These are phyloP conservation scores for Polytolypa hystricis DNA, from an alignment of 2,329 filamentous ascomycete species.

Conservation along the genomic window DNA sequence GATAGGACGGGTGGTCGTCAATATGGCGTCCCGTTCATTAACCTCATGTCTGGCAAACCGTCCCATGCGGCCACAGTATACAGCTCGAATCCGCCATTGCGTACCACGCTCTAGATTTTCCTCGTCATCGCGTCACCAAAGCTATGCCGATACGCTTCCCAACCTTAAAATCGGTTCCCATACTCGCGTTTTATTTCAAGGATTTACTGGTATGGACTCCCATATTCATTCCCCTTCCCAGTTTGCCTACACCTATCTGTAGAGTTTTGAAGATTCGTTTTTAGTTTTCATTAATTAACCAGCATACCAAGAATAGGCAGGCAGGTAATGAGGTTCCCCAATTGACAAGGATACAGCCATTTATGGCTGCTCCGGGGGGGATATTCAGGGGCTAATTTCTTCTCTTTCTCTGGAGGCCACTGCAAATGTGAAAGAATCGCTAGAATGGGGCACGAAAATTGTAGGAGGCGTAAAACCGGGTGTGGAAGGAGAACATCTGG, in stretches of 20 bases:
- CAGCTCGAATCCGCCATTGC: slow-evolving; percentile 2
- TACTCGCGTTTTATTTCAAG: slow-evolving; percentile 59
- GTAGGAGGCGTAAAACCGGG: slow-evolving; percentile 68
- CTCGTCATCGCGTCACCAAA: slow-evolving; percentile 18
- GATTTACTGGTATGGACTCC: slow-evolving; percentile 49
- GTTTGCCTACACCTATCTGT: too few relatives aligned
- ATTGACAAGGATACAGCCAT: not conserved
- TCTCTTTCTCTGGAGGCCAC: slow-evolving; percentile 52
- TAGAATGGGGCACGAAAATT: slow-evolving; percentile 69
- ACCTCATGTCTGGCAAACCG: slow-evolving; percentile 1
- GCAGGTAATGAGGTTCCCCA: slow-evolving; percentile 22
- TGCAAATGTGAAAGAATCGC: slow-evolving; percentile 62
- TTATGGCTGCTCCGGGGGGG: not conserved
- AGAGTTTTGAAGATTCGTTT: not conserved
- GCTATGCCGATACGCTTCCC: slow-evolving; percentile 50
- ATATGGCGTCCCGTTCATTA: too few relatives aligned
- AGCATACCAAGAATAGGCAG: slow-evolving; percentile 18
- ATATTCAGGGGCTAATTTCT: slow-evolving; percentile 1
- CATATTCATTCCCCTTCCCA: not conserved
- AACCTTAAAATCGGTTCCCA: slow-evolving; percentile 57
- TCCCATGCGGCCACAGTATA: not conserved
- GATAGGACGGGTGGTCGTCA: too few relatives aligned
- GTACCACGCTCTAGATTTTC: slow-evolving; percentile 19
- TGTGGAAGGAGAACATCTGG: slow-evolving; percentile 59
- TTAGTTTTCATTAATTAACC: too few relatives aligned